Conservation (phyloP, 768 basidiomycete genomes). For the Mycena filopes region DNA sequence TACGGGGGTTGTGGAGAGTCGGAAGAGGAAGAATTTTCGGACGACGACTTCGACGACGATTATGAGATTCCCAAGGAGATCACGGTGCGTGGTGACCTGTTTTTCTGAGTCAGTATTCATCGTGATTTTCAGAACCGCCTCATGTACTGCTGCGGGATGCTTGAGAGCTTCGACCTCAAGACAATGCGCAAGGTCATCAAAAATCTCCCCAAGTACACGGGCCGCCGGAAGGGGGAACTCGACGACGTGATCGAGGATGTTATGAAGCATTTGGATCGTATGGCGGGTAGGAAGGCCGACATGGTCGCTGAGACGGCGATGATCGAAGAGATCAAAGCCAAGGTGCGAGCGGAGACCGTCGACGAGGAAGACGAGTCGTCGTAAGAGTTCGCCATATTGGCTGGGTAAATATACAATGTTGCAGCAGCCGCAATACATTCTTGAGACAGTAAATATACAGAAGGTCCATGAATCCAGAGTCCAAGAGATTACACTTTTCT, state of each 20-base stretch:
- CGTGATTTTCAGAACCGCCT: constrained; percentile 4
- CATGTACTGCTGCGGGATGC: background rate
- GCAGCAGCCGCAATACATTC: constrained; percentile 9
- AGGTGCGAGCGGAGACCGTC: background rate
- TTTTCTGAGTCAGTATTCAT: too few species aligned
- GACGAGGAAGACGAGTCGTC: background rate
- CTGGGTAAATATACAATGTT: too few species aligned
- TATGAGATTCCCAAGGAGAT: constrained; percentile 21
- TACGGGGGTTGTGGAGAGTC: constrained; percentile 15
- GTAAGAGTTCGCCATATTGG: too few species aligned
- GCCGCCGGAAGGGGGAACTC: constrained; percentile 19
- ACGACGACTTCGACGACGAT: constrained; percentile 25
- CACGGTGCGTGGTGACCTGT: background rate
- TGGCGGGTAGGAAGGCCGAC: constrained; percentile 15
- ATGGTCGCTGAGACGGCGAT: constrained; percentile 5
- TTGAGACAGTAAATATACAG: constrained; percentile 2
- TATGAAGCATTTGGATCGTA: constrained; percentile 12
- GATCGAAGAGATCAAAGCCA: constrained; percentile 3
- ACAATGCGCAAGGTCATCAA: constrained; percentile 18
- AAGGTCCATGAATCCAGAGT: constrained; percentile 12
- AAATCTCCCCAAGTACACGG: constrained; percentile 16
- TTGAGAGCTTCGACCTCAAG: constrained; percentile 19
- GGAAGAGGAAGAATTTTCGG: constrained; percentile 14
- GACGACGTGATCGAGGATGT: constrained; percentile 13
- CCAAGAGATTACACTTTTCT: constrained; percentile 23